Evolutionary conservation across 352 stramenopile species (phyloP), one percentile per base, ranked within the genome.

Genomic region (Globisporangium irregulare): DNA sequence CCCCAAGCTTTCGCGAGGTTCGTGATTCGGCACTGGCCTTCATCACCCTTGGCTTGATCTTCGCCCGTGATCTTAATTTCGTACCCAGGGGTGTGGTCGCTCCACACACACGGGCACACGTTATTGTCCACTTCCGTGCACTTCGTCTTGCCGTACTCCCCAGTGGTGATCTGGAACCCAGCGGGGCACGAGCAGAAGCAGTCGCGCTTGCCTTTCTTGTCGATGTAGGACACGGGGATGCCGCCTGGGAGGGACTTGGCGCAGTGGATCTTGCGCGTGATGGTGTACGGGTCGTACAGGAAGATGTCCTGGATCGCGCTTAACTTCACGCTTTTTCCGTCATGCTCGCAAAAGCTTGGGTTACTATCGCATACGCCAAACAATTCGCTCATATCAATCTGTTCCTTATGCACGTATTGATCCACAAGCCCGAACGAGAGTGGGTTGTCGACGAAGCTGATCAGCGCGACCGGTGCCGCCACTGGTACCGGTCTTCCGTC

Each of bases 221-320:
- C 67, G 5, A 83, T 4, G 55, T 84, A 89, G 7, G 75, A 75
- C 43, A 90, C 77, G 0, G 84, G 82, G 4, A 90, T 65, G n/a
- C 80, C 81, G 10, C 66, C 66, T 1, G 65, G 55, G 43, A 90
- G 57, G 14, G n/a, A 41, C 5, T 70, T 15, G 1, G 54, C 65
- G 48, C 84, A 92, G 15, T 84, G 56, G 24, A 82, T 29, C 7
- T 71, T 73, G 0, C 79, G 77, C 8, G 68, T 70, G 38, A 86
- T 67, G 9, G 69, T 76, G 69, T 87, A 86, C 59, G 84, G 81
- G 36, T 89, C 88, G 75, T 87, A 90, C 72, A 86, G 73, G 70
- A 83, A 90, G 46, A 92, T 62, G 27, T 90, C 79, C 29, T 32
- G 29, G 29, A 32, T 32, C 29, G 29, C 29, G 29, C 29, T 32